phyloP scores from a whole-genome alignment of 1,284 basidiomycete species.

The Sanghuangporus weigelae region DNA sequence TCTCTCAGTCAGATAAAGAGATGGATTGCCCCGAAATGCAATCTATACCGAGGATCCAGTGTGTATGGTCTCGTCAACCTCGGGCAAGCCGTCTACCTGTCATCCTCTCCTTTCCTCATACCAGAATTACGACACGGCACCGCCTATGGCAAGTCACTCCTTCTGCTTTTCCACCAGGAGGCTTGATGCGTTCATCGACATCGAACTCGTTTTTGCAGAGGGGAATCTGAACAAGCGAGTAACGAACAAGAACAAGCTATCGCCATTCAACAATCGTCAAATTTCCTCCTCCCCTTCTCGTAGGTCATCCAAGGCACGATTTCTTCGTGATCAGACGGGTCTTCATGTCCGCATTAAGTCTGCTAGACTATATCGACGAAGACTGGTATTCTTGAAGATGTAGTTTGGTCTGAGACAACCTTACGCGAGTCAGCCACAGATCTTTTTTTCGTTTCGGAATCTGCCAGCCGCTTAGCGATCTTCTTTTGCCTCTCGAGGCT shows the following conservation, averaged over 20 bases:
- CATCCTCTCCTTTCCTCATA: background rate
- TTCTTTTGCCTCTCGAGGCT: background rate
- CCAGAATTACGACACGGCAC: too few relatives aligned
- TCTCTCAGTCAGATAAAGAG: too few relatives aligned
- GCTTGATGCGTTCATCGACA: too few relatives aligned
- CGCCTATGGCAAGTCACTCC: too few relatives aligned
- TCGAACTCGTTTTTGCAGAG: too few relatives aligned
- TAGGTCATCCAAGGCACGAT: background rate
- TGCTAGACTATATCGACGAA: background rate
- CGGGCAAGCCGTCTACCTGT: background rate
- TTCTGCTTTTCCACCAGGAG: too few relatives aligned
- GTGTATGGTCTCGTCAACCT: too few relatives aligned
- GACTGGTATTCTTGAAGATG: background rate
- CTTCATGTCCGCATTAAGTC: background rate
- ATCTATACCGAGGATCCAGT: too few relatives aligned
- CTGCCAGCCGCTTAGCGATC: background rate
- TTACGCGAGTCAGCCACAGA: background rate
- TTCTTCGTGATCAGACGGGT: background rate
- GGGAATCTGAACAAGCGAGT: too few relatives aligned
- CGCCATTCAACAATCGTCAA: background rate
- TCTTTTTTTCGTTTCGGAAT: too few relatives aligned
- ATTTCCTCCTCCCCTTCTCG: background rate
- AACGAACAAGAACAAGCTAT: too few relatives aligned
- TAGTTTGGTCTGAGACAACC: background rate
- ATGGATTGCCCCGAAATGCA: too few relatives aligned